phyloP scores from a whole-genome alignment of 352 stramenopile genomes.

The Phytophthora tubulina region DNA sequence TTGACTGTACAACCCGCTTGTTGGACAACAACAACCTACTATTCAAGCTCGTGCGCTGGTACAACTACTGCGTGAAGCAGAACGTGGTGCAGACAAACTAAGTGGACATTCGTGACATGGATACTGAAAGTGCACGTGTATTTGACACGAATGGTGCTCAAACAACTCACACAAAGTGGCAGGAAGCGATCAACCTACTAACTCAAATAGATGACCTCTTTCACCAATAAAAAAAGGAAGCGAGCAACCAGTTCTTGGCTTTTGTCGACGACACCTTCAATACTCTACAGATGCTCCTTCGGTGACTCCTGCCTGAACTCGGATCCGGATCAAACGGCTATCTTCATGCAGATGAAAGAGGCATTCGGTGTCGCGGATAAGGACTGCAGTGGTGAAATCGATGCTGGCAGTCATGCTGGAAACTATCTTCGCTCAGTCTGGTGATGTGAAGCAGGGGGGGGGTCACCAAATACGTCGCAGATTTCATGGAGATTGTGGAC shows the following conservation, averaged over 20 bases:
- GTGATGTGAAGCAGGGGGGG: conserved; percentile 68
- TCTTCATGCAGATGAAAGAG: conserved; percentile 91
- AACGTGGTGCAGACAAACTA: conserved; percentile 47
- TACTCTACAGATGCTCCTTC: conserved; percentile 73
- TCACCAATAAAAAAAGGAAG: too few species aligned
- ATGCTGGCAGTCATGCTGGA: conserved; percentile 72
- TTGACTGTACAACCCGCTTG: conserved; percentile 70
- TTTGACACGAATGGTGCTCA: conserved; percentile 20
- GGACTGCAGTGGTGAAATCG: conserved; percentile 79
- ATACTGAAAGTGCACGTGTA: conserved; percentile 3
- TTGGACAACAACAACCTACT: conserved; percentile 86
- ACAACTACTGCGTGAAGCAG: conserved; percentile 64
- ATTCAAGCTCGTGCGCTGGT: conserved; percentile 81
- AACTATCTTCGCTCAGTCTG: conserved; percentile 74
- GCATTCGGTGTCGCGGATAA: conserved; percentile 75
- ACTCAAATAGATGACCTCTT: too few species aligned
- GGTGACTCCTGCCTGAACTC: conserved; percentile 76
- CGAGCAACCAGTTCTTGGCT: conserved; percentile 60
- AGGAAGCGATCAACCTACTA: conserved; percentile 19
- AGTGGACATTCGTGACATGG: conserved; percentile 61
- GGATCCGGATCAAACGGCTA: conserved; percentile 73
- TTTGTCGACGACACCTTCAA: conserved; percentile 73
- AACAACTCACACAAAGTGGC: conserved; percentile 57
- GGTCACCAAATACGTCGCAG: conserved; percentile 72
- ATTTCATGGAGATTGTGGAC: conserved; percentile 84